Evolutionary conservation across 441 rosid species (phyloP), one percentile per base, ranked within the genome.

Genomic region (Croton setiger): DNA sequence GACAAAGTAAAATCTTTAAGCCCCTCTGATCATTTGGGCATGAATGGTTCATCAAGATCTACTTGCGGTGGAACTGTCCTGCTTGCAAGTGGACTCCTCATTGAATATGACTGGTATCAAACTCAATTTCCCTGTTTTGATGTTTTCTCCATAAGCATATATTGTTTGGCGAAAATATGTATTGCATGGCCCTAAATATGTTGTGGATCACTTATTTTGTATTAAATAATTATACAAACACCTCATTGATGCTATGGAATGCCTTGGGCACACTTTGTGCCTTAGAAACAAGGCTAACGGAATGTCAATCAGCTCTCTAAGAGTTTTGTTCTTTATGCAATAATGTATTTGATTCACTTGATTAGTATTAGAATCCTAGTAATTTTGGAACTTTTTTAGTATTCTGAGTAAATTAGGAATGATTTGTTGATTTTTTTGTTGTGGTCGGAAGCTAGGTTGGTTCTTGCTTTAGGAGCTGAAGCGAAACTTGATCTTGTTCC

Each of bases 401-500:
- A 51, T 36, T 41, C 18, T 48, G 36, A 43, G 52, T 53, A 53
- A 64, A 55, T 67, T 6, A 60, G 71, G 78, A 70, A 58, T 45
- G 21, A 53, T 17, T 36, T 36, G n/a, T 81, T 83, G 82, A 86
- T 76, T 71, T 78, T 67, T 84, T 27, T 27, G 31, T 27, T 72
- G 60, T 81, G 67, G 60, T 84, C 92, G 96, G 80, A 95, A 91
- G 96, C 85, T 83, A 91, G 97, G 98, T 78, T 93, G 96, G 98
- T 93, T 84, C 96, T 93, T 87, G 93, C 97, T 85, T 82, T 93
- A 82, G 98, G 98, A 63, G 91, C 98, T 87, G 93, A 87, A 85
- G 56, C 92, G 48, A 91, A 85, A 73, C 92, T 91, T 60, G 96
- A 91, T 78, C 71, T 80, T 76, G 85, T 88, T 63, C 96, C 97